Base-by-base conservation (phyloP, 2,329 filamentous ascomycete genomes). In the Pseudogymnoascus sp. region DNA sequence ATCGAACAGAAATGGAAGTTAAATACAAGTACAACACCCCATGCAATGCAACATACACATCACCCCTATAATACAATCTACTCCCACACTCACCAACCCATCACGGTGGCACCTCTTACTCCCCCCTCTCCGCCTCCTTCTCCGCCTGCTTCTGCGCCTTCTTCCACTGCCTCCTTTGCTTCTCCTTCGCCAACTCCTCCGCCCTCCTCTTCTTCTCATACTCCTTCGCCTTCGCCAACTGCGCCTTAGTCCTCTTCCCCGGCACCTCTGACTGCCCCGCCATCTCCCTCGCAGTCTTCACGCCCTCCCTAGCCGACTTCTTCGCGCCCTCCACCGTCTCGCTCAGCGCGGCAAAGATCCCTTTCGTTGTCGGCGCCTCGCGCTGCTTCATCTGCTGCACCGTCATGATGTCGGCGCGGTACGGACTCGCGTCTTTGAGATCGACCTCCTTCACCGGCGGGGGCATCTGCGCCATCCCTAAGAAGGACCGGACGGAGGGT, bases 391-490 rank as follows among this genome's bases (percentile, higher is more conserved):
- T 59, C 63, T 2, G 66, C 60, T 2, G 39, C 62, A 11, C 66
- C 30, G 22, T 60, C 19, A 62, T 62, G 16, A 68, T 62, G 8
- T 60, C 62, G 33, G 65, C 65, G 63, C 62, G 61, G 45, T 65
- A 67, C 16, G 64, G 65, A 19, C 61, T 58, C 4, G 63, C 41
- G 22, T 45, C 25, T 16, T 64, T 58, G 35, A 63, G 58, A 2
- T 61, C 49, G 1, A 52, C 19, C 16, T 35, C 25, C 14, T 30
- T 58, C 12, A 22, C 14, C 60, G 66, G 64, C 2, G 67, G 30
- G 3, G 68, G 67, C n/a, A 66, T 60, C n/a, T 73, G 73, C 23
- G 70, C 71, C 62, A 82, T 74, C 19, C 76, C 75, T 12, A 76
- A 68, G 63, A 65, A 68, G 1, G 65, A 62, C 38, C 80, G 75